Evolutionary conservation across 1,284 basidiomycete genomes (phyloP), one percentile per base, ranked within the genome.

Genomic region (Mycena sp.): DNA sequence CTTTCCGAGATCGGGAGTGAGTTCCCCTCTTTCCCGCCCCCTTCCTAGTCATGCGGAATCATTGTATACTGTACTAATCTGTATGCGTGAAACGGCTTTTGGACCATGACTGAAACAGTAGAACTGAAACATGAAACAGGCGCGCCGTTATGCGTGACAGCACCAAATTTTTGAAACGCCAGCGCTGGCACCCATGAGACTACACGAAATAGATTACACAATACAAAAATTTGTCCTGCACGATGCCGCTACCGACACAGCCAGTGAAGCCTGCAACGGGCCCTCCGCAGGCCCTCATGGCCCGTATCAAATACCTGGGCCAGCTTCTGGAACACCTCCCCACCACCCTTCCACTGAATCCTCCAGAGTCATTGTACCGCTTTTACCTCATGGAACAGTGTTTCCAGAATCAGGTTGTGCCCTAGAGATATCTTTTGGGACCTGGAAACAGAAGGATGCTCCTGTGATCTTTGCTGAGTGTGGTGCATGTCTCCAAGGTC

Each of bases 361-460:
- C 50, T 25, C 4, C 12, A 0, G 45, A 58, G 3, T 64, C 63
- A 25, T 26, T 41, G 9, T 61, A 60, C 40, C 52, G 58, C 14
- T 63, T 67, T 46, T 38, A 17, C 10, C 40, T 67, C 14, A 16
- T 1, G 44, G 54, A 5, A 49, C 60, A 23, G 38, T 63, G 2
- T 61, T 63, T 25, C 46, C 57, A 17, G 58, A 49, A 10, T 30
- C 49, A 16, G 45, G 41, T 6, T 46, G 48, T 7, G 35, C 43
- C 21, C 49, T 67, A 3, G 61, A 67, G 30, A 35, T 67, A 14
- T 38, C 45, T n/a, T 51, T 67, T 35, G 58, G 50, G 19, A 38
- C 23, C 12, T 50, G 57, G 58, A 38, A 19, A n/a, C n/a, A n/a
- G n/a, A 37, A 29, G n/a, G 51, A 41, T 43, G 52, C 38, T 5